These are phyloP conservation scores for Plasmodium knowlesi DNA, from an alignment of 169 alveolate species.

Conservation along the genomic window DNA sequence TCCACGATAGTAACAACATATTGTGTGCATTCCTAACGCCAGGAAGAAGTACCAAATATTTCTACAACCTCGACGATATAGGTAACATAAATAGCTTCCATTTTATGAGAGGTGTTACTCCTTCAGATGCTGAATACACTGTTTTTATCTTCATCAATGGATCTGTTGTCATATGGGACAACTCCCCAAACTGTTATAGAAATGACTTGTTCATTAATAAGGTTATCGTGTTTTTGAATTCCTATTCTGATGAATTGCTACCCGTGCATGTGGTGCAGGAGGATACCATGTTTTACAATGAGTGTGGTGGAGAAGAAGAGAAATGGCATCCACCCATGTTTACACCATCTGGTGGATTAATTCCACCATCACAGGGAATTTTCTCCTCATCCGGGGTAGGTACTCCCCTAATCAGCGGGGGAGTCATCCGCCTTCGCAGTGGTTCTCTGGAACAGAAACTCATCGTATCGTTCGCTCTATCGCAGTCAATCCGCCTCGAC, in stretches of 20 bases:
- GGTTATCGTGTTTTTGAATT: conserved; percentile 62
- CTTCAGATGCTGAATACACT: conserved; percentile 10
- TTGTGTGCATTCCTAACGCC: conserved; percentile 58
- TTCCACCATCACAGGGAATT: neutral
- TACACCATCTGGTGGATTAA: neutral
- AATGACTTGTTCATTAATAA: conserved; percentile 73
- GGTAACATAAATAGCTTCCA: conserved; percentile 10
- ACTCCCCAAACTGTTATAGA: conserved; percentile 53
- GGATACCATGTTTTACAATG: conserved; percentile 54
- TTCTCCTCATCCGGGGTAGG: neutral
- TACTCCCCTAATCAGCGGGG: neutral
- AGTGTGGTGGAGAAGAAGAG: neutral
- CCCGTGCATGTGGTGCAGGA: conserved; percentile 70
- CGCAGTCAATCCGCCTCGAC: conserved; percentile 78
- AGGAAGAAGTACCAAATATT: neutral
- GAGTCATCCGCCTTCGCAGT: conserved; percentile 75
- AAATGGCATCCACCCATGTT: too few species aligned
- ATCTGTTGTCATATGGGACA: conserved; percentile 78
- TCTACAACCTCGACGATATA: conserved; percentile 23
- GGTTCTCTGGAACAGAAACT: conserved; percentile 79
- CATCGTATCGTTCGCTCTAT: conserved; percentile 78
- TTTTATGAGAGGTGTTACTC: conserved; percentile 23
- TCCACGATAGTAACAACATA: conserved; percentile 30
- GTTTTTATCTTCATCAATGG: conserved; percentile 79
- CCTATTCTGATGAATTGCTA: conserved; percentile 64